These are phyloP conservation scores for Tricholoma furcatifolium DNA, from an alignment of 768 basidiomycete genomes.

Conservation along the genomic window DNA sequence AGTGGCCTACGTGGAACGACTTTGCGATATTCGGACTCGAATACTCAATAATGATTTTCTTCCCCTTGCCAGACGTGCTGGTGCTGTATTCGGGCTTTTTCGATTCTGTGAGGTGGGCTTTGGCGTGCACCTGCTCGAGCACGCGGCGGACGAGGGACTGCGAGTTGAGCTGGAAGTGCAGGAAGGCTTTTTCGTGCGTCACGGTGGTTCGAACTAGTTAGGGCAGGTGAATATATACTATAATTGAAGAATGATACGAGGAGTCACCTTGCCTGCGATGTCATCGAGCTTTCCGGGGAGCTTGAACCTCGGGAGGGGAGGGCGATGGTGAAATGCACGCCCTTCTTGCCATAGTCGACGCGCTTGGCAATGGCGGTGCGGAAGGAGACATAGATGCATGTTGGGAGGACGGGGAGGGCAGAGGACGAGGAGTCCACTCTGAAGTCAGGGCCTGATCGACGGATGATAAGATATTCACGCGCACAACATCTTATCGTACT, in stretches of 20 bases:
- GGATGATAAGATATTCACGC: slow-evolving; percentile 21
- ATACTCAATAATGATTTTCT: slow-evolving; percentile 87
- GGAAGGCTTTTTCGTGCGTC: slow-evolving; percentile 72
- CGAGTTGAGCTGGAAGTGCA: slow-evolving; percentile 76
- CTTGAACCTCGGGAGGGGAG: slow-evolving; percentile 90
- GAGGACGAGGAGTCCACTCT: slow-evolving; percentile 26
- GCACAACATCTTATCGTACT: neutral
- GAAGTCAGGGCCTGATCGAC: no score
- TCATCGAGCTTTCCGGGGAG: slow-evolving; percentile 82
- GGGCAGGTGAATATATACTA: neutral
- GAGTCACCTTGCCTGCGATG: slow-evolving; percentile 73
- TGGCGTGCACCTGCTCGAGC: slow-evolving; percentile 71
- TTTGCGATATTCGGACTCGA: slow-evolving; percentile 98
- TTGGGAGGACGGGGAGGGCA: slow-evolving; percentile 32
- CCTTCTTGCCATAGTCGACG: slow-evolving; percentile 87
- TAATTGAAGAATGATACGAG: slow-evolving; percentile 21
- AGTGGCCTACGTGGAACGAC: slow-evolving; percentile 95
- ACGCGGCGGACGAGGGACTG: slow-evolving; percentile 61
- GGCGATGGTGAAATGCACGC: slow-evolving; percentile 90
- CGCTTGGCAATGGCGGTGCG: slow-evolving; percentile 77
- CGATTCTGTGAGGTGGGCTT: slow-evolving; percentile 61
- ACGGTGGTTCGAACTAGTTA: slow-evolving; percentile 75
- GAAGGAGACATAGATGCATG: slow-evolving; percentile 73
- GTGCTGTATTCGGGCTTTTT: slow-evolving; percentile 76
- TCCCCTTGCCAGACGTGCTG: slow-evolving; percentile 74